Evolutionary conservation across 306 rosid genomes (phyloP).

Genomic region (Medicago arabica): DNA sequence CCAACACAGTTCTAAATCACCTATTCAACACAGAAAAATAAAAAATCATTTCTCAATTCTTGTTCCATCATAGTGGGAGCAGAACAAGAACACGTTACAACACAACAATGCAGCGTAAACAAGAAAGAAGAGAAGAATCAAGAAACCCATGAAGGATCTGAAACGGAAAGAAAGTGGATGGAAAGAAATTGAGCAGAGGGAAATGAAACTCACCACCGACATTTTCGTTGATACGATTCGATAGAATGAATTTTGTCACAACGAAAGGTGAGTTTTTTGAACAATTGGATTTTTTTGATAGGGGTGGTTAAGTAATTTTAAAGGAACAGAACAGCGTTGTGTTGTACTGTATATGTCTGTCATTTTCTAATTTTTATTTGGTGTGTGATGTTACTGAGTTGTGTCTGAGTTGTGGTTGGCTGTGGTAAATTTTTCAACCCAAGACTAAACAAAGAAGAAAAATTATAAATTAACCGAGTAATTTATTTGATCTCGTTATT

Average conservation of each 20-base stretch:
- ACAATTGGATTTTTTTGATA: not conserved
- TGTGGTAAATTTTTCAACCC: not conserved
- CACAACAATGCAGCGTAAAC: constrained; percentile 5
- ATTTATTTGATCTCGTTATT: no score
- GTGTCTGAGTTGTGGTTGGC: not conserved
- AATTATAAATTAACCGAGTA: no score
- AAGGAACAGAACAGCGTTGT: not conserved
- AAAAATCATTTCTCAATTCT: not conserved
- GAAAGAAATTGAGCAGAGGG: constrained; percentile 23
- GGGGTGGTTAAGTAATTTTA: constrained; percentile 18
- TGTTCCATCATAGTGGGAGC: not conserved
- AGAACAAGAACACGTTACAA: constrained; percentile 11
- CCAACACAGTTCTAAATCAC: constrained; percentile 6
- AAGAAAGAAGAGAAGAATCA: not conserved
- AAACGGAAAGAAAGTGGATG: not conserved
- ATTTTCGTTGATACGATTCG: constrained; percentile 35
- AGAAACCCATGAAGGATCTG: constrained; percentile 35
- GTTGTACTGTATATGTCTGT: not conserved
- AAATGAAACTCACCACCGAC: constrained; percentile 51
- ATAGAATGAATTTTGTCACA: constrained; percentile 17
- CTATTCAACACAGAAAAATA: constrained; percentile 3
- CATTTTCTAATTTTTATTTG: not conserved
- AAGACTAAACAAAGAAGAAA: not conserved
- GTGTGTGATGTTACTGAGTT: not conserved
- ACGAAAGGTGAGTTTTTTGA: not conserved